phyloP scores from a whole-genome alignment of 2,329 filamentous ascomycete genomes.

The Aspergillus unguis region DNA sequence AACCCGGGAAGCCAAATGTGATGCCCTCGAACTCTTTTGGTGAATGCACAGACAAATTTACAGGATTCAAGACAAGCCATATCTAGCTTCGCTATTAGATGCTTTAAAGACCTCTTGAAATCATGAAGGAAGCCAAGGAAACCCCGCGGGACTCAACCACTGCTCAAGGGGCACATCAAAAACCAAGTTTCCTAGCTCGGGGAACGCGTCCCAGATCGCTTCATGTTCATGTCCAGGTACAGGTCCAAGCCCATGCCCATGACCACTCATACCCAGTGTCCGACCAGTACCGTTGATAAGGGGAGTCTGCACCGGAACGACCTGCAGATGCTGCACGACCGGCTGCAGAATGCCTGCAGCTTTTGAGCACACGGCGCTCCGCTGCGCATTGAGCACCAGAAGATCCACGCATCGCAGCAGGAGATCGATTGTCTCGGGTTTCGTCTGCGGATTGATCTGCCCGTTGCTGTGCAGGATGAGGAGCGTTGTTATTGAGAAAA shows the following conservation, averaged over 20 bases:
- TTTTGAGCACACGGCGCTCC: neutral
- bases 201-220: neutral
- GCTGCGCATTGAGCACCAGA: neutral
- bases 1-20: no score
- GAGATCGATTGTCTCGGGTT: neutral
- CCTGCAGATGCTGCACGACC: neutral
- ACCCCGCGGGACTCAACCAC: neutral
- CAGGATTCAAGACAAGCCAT: no score
- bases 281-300: neutral
- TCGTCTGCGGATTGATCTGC: neutral
- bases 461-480: constrained; percentile 6
- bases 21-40: no score
- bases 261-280: neutral
- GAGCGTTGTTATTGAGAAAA: constrained; percentile 23
- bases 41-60: no score
- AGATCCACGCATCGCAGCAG: neutral
- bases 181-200: neutral
- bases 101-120: no score
- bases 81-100: no score
- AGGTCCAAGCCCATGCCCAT: neutral
- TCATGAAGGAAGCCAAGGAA: neutral
- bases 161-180: neutral
- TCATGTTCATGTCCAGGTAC: neutral
- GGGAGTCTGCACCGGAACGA: neutral
- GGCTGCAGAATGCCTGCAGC: neutral